Percentiles rank a stretch among this genome's conserved stretches.
phyloP scores from a whole-genome alignment of 1,139 yeast genomes.

The Geotrichum restrictum region DNA sequence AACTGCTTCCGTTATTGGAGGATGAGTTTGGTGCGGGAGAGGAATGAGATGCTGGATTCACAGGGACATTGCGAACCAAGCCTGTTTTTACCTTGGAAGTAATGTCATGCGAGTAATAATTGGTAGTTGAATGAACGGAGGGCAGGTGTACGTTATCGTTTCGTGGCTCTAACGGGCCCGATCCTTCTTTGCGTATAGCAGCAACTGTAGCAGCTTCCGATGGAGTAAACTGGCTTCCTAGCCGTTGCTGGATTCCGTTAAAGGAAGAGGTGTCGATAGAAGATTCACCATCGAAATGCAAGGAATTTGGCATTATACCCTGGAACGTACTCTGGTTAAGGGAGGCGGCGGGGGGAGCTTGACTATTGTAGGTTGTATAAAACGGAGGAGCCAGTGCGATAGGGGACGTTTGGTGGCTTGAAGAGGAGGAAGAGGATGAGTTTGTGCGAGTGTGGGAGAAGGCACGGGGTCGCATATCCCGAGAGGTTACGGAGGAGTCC shows the following conservation, averaged over 20 bases:
- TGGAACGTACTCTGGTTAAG: background rate
- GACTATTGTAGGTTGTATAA: conserved; percentile 2
- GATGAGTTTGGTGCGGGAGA: conserved; percentile 2
- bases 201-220: conserved; percentile 30
- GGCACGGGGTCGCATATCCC: conserved; percentile 24
- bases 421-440: conserved; percentile 33
- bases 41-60: conserved; percentile 8
- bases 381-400: conserved; percentile 5
- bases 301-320: background rate
- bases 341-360: background rate
- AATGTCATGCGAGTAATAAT: conserved; percentile 9
- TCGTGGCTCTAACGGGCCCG: conserved; percentile 6
- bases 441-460: conserved; percentile 33
- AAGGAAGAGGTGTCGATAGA: conserved; percentile 9
- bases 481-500: conserved; percentile 17
- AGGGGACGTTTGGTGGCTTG: conserved; percentile 25
- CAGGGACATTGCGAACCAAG: conserved; percentile 7
- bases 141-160: background rate
- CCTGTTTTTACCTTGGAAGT: conserved; percentile 1
- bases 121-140: background rate
- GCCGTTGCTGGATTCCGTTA: conserved; percentile 1
- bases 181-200: conserved; percentile 22
- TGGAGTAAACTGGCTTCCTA: conserved; percentile 21
- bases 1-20: background rate
- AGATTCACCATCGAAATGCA: conserved; percentile 17